Evolutionary conservation across 2,329 filamentous ascomycete genomes (phyloP), one percentile per base, ranked within the genome.

Genomic region (Thermoascus crustaceus): DNA sequence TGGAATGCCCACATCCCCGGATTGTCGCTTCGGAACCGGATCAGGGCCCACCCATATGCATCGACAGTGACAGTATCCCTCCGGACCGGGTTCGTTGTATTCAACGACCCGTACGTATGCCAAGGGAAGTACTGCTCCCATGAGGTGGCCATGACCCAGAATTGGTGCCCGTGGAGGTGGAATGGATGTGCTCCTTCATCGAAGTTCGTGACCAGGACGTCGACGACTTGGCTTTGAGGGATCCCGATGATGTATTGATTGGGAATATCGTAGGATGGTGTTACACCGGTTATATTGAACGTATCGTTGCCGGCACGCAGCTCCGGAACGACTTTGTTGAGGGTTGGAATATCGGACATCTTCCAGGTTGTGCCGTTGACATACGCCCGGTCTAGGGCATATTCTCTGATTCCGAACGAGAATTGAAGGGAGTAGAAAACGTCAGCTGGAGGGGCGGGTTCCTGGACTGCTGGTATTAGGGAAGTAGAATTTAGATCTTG

Each of bases 111-210:
- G 22, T 39, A 39, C 8, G 27, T 21, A 13, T 20, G 19, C 17
- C 34, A 39, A 20, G 35, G 30, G 26, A 39, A 36, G 13, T 39
- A 35, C 24, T 36, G 26, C 16, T 32, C 20, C n/a, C 14, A 16
- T 10, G 37, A 39, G 7, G 31, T 30, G 20, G 56, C 49, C 7
- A 68, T 45, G 18, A 69, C 42, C 45, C 49, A 61, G 47, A 68
- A 68, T 41, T 69, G 63, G 45, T 69, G 65, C 7, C 66, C 66
- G 50, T 69, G 66, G 2, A 69, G 50, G 48, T 68, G 65, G 39
- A 68, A 58, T 1, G 61, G 61, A 35, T 66, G 63, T 6, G 53
- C 44, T 13, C 34, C 42, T 7, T 44, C 40, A 22, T 45, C 40
- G 9, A 31, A 38, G 32, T 45, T 47, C 13, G 24, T 37, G 22